phyloP scores from a whole-genome alignment of 1,139 yeast species.

The Pichia sp. region DNA sequence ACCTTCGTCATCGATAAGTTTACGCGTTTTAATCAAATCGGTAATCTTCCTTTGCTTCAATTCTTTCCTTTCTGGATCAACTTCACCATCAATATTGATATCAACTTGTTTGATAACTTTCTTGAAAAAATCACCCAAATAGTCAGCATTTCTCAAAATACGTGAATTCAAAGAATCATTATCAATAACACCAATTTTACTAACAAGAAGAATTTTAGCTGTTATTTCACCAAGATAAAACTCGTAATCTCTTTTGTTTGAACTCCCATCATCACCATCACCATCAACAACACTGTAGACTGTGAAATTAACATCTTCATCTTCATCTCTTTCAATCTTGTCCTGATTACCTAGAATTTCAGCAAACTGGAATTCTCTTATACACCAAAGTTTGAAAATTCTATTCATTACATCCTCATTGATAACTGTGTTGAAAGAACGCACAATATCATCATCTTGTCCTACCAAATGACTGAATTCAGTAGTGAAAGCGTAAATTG shows the following conservation, averaged over 20 bases:
- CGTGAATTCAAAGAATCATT: conserved; percentile 29
- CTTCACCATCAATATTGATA: conserved; percentile 1
- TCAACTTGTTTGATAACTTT: conserved; percentile 10
- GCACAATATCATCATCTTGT: not conserved
- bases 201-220: conserved; percentile 42
- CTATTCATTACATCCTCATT: conserved; percentile 10
- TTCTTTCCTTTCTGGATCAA: not conserved
- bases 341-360: conserved; percentile 30
- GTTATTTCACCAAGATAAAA: conserved; percentile 38
- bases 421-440: conserved; percentile 1
- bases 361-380: conserved; percentile 31
- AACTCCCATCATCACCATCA: not conserved
- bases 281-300: conserved; percentile 8
- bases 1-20: conserved; percentile 1
- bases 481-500: conserved; percentile 13
- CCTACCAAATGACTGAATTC: conserved; percentile 2
- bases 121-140: conserved; percentile 36
- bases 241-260: not conserved
- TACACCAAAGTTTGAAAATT: conserved; percentile 24
- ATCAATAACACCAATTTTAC: conserved; percentile 31
- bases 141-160: conserved; percentile 39
- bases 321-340: conserved; percentile 46
- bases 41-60: conserved; percentile 5
- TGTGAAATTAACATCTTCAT: conserved; percentile 52
- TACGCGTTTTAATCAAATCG: conserved; percentile 3